A percentile compares a stretch with the other conserved stretches of the same genome.
These are phyloP conservation scores for Coemansia sp. DNA, from an alignment of 192 early-diverging fungal species.

Conservation along the genomic window DNA sequence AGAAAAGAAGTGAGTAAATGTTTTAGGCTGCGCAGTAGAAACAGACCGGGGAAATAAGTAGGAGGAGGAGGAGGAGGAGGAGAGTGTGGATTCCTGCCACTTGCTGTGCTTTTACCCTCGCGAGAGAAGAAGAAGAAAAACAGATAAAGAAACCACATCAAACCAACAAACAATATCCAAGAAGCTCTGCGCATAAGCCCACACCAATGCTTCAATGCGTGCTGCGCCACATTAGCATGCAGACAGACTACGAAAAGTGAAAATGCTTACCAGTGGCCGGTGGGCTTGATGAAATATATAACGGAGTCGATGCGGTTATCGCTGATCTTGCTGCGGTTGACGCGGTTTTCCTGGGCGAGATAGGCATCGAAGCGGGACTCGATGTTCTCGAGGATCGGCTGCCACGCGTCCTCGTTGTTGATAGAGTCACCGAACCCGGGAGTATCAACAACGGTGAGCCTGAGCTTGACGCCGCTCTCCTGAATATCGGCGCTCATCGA, in stretches of 20 bases:
- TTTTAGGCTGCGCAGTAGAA: conserved; percentile 7
- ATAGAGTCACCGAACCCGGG: conserved; percentile 98
- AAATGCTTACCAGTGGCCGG: conserved; percentile 73
- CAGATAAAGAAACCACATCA: not conserved
- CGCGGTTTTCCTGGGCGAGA: conserved; percentile 90
- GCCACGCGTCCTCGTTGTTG: conserved; percentile 98
- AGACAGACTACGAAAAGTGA: not conserved
- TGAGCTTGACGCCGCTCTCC: conserved; percentile 92
- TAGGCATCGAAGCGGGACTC: conserved; percentile 93
- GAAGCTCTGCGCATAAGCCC: not conserved
- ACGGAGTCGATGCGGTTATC: conserved; percentile 95
- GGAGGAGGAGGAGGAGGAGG: not conserved
- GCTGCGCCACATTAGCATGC: not conserved
- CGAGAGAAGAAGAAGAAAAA: not conserved
- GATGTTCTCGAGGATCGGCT: conserved; percentile 93
- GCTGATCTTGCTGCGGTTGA: conserved; percentile 82
- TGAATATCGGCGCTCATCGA: conserved; percentile 89
- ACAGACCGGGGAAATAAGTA: not conserved
- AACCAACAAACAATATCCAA: not conserved
- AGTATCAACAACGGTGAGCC: conserved; percentile 94
- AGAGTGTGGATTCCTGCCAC: not conserved
- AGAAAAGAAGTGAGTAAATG: not conserved
- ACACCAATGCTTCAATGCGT: not conserved
- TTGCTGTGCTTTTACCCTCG: not conserved
- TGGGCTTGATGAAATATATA: conserved; percentile 97